A percentile compares a stretch with the other conserved stretches of the same genome.
These are phyloP conservation scores for Keithomyces neogunnii DNA, from an alignment of 2,329 filamentous ascomycete genomes.

Conservation along the genomic window DNA sequence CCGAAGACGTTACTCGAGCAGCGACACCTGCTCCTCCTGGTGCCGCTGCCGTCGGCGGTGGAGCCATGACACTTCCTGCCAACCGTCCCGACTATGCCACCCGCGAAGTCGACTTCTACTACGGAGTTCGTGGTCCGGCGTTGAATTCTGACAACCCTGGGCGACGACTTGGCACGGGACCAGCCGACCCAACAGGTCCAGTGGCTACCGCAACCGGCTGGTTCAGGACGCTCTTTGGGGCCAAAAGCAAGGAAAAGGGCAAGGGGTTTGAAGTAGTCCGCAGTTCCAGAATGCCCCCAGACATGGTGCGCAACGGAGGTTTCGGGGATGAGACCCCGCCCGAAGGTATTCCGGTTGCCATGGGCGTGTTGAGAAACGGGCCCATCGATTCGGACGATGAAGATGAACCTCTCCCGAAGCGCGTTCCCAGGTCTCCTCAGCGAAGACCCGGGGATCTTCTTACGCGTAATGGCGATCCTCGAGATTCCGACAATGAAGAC, in stretches of 20 bases:
- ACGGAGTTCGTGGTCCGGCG: conserved; percentile 81
- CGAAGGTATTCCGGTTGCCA: conserved; percentile 57
- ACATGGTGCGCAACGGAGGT: conserved; percentile 46
- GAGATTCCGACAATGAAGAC: conserved; percentile 35
- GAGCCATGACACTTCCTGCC: conserved; percentile 30
- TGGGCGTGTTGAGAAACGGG: conserved; percentile 49
- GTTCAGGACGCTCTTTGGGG: conserved; percentile 71
- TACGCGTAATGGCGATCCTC: conserved; percentile 37
- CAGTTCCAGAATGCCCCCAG: conserved; percentile 76
- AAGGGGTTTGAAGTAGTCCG: conserved; percentile 97
- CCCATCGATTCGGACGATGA: conserved; percentile 59
- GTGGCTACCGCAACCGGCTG: conserved; percentile 85
- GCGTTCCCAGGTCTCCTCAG: conserved; percentile 16
- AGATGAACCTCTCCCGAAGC: conserved; percentile 22
- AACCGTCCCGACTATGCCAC: conserved; percentile 80
- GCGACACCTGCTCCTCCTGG: conserved; percentile 34
- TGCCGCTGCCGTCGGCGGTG: conserved; percentile 19
- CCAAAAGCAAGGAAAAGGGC: conserved; percentile 85
- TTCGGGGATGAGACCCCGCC: conserved; percentile 59
- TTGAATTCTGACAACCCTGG: conserved; percentile 74
- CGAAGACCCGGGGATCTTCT: conserved; percentile 29
- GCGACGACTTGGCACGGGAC: conserved; percentile 83
- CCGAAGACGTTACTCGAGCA: conserved; percentile 31
- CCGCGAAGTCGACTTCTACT: conserved; percentile 94
- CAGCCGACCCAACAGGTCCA: conserved; percentile 86